Percentiles rank a stretch among this genome's conserved stretches.
These are phyloP conservation scores for Globomyces sp. DNA, from an alignment of 371 early-diverging fungal species.

Conservation along the genomic window DNA sequence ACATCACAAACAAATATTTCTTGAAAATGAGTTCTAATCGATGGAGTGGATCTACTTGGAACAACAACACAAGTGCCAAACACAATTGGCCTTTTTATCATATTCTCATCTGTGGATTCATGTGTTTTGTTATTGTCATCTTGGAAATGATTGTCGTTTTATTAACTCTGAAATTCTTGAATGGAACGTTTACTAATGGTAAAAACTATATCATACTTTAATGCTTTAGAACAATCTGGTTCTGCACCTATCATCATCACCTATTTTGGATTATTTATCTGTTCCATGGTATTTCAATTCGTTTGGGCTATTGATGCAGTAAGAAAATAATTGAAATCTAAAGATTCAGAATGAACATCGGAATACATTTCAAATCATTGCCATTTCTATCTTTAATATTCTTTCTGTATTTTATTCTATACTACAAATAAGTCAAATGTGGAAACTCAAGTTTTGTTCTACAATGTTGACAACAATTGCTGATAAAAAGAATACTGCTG, in stretches of 20 bases:
- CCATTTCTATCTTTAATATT: slow-evolving; percentile 22
- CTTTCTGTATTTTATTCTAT: slow-evolving; percentile 22
- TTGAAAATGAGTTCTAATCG: too few relatives aligned
- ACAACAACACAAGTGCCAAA: not conserved
- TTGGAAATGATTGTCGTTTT: slow-evolving; percentile 3
- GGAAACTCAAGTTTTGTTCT: slow-evolving; percentile 6
- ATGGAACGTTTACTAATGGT: not conserved
- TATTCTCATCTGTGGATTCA: not conserved
- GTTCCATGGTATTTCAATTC: slow-evolving; percentile 10
- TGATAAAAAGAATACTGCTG: not conserved
- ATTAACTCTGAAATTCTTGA: not conserved
- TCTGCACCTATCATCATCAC: slow-evolving; percentile 8
- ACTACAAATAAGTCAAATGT: slow-evolving; percentile 17
- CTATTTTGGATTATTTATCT: slow-evolving; percentile 19
- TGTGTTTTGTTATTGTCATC: not conserved
- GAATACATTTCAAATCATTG: not conserved
- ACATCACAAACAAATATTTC: too few relatives aligned
- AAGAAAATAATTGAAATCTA: slow-evolving; percentile 17
- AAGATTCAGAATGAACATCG: too few relatives aligned
- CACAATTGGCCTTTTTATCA: slow-evolving; percentile 16
- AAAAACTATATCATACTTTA: not conserved
- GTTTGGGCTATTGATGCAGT: slow-evolving; percentile 11
- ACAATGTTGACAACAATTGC: not conserved
- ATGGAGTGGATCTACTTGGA: too few relatives aligned
- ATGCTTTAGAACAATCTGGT: slow-evolving; percentile 6